A percentile compares a stretch with the other conserved stretches of the same genome.
phyloP scores from a whole-genome alignment of 495 filamentous ascomycete species.

The Neurospora discreta region DNA sequence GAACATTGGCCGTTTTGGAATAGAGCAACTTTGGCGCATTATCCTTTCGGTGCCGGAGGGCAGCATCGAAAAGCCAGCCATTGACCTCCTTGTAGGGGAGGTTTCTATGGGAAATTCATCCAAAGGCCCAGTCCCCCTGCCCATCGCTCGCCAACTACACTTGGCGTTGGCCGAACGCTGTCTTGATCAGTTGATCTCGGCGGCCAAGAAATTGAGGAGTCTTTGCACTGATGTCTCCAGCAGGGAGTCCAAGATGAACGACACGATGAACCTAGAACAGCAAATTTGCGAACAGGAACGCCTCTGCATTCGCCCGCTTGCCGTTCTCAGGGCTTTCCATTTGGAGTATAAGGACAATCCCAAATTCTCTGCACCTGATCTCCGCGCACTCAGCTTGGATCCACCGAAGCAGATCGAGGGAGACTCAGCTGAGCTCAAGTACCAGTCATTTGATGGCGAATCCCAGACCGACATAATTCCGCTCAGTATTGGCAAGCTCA shows the following conservation, averaged over 20 bases:
- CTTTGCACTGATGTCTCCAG: slow-evolving; percentile 29
- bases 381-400: slow-evolving; percentile 30
- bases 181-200: slow-evolving; percentile 57
- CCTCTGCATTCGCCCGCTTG: slow-evolving; percentile 55
- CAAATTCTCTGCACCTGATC: slow-evolving; percentile 38
- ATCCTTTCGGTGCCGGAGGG: slow-evolving; percentile 58
- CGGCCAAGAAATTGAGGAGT: slow-evolving; percentile 50
- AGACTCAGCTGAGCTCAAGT: slow-evolving; percentile 54
- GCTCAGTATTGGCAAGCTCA: slow-evolving; percentile 54
- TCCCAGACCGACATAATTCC: slow-evolving; percentile 43
- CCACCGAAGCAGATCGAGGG: slow-evolving; percentile 36
- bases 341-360: slow-evolving; percentile 34
- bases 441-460: slow-evolving; percentile 58
- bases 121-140: slow-evolving; percentile 31
- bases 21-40: slow-evolving; percentile 77
- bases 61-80: slow-evolving; percentile 58
- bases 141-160: slow-evolving; percentile 52
- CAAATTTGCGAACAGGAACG: slow-evolving; percentile 43
- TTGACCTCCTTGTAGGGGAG: slow-evolving; percentile 52
- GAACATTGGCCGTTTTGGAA: slow-evolving; percentile 40
- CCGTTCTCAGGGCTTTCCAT: slow-evolving; percentile 36
- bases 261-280: slow-evolving; percentile 36
- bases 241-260: slow-evolving; percentile 24
- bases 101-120: slow-evolving; percentile 53
- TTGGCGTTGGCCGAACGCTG: slow-evolving; percentile 68